Evolutionary conservation across 108 stramenopile species (phyloP).

Genomic region (Skeletonema costatum): DNA sequence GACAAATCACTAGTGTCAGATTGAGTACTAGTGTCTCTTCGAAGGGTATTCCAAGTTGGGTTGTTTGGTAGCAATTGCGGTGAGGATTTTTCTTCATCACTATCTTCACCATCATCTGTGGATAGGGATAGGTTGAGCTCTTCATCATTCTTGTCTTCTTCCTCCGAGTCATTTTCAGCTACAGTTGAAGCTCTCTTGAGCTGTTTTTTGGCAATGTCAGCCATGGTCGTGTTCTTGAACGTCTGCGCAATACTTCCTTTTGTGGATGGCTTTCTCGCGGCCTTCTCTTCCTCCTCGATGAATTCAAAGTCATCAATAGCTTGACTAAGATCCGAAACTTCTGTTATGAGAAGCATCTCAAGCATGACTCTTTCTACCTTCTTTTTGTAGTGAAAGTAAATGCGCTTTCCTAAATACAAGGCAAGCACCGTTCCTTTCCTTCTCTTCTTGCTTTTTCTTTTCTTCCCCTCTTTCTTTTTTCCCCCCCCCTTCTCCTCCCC

Average conservation of each 20-base stretch:
- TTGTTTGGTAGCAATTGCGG: background rate
- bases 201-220: slow-evolving; percentile 23
- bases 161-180: background rate
- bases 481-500: too few species aligned
- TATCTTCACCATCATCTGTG: background rate
- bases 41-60: slow-evolving; percentile 35
- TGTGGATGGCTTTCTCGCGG: slow-evolving; percentile 1
- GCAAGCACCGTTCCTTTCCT: slow-evolving; percentile 72
- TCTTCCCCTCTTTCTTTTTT: too few species aligned
- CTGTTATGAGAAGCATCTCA: slow-evolving; percentile 56
- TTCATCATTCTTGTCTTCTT: background rate
- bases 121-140: background rate
- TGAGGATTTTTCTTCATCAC: background rate
- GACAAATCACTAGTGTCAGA: slow-evolving; percentile 6
- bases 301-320: slow-evolving; percentile 39
- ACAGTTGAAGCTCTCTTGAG: background rate
- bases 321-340: slow-evolving; percentile 68
- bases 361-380: slow-evolving; percentile 54
- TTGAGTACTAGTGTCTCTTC: slow-evolving; percentile 3
- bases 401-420: slow-evolving; percentile 48
- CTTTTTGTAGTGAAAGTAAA: slow-evolving; percentile 27
- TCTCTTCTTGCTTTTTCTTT: too few species aligned
- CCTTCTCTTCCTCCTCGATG: background rate
- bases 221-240: slow-evolving; percentile 30
- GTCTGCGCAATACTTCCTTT: slow-evolving; percentile 5